Conservation (phyloP, 192 early-diverging fungal species). For the Mortierella claussenii region DNA sequence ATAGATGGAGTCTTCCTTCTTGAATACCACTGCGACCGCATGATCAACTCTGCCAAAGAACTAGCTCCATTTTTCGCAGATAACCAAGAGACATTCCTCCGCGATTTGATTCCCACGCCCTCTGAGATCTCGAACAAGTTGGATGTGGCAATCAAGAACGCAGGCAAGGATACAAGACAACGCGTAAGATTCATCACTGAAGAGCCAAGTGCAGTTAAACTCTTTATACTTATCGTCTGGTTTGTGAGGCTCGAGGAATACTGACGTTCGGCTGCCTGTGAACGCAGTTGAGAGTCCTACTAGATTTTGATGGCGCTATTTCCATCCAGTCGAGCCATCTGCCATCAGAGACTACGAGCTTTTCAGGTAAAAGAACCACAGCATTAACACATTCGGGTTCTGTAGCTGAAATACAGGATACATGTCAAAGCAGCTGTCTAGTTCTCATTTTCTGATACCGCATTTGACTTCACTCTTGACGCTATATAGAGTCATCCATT, state of each 20-base stretch:
- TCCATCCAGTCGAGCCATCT: constrained; percentile 43
- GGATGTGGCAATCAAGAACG: constrained; percentile 29
- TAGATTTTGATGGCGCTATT: constrained; percentile 47
- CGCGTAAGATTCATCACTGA: constrained; percentile 10
- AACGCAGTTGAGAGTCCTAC: constrained; percentile 26
- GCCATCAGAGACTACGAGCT: constrained; percentile 29
- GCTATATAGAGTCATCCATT: constrained; percentile 25
- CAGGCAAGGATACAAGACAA: constrained; percentile 29
- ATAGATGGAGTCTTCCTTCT: constrained; percentile 41
- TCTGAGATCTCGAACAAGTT: constrained; percentile 39
- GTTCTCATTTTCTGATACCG: too few species aligned
- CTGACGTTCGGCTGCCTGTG: not conserved
- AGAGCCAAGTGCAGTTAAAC: not conserved
- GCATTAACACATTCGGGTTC: too few species aligned
- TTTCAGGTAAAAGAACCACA: too few species aligned
- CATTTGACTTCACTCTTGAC: too few species aligned
- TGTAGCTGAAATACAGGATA: too few species aligned
- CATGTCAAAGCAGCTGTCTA: too few species aligned
- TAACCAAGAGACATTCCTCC: constrained; percentile 28
- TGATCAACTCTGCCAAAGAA: constrained; percentile 42
- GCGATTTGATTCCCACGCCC: constrained; percentile 36
- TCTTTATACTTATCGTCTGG: not conserved
- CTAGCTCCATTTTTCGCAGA: constrained; percentile 18
- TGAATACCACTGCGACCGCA: constrained; percentile 43
- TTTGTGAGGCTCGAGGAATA: not conserved